These are phyloP conservation scores for Pecoramyces ruminantium DNA, from an alignment of 192 early-diverging fungal species.

Conservation along the genomic window DNA sequence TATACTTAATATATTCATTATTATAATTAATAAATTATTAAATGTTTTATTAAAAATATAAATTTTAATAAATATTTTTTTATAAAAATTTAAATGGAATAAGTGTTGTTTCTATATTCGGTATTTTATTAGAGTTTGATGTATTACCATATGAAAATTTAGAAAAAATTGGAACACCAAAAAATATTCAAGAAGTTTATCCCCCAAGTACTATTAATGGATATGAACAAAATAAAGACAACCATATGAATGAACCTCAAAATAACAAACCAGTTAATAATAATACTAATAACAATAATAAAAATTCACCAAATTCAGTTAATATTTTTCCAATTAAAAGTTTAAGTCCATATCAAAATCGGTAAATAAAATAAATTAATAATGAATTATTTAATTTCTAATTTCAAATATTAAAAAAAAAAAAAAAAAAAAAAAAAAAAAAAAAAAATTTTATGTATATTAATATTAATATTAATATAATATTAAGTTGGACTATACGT, in stretches of 20 bases:
- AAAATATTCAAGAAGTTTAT: background rate
- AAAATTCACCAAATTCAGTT: background rate
- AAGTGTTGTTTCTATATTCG: background rate
- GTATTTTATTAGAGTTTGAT: background rate
- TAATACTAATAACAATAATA: background rate
- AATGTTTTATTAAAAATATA: no score
- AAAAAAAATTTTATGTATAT: no score
- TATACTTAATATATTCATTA: no score
- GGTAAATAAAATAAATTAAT: background rate
- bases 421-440: no score
- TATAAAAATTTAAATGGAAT: background rate
- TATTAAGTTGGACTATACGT: conserved; percentile 73
- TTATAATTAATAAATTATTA: no score
- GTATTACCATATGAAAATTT: background rate
- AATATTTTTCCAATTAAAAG: background rate
- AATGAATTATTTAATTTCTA: no score
- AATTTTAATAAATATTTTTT: no score
- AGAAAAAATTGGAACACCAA: background rate
- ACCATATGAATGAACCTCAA: no score
- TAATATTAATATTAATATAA: no score
- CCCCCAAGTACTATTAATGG: background rate
- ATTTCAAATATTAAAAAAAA: no score
- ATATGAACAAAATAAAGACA: no score
- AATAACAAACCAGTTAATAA: no score
- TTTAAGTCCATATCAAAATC: background rate